Evolutionary conservation across 305 asterid genomes (phyloP).

Genomic region (Rubia peregrina): DNA sequence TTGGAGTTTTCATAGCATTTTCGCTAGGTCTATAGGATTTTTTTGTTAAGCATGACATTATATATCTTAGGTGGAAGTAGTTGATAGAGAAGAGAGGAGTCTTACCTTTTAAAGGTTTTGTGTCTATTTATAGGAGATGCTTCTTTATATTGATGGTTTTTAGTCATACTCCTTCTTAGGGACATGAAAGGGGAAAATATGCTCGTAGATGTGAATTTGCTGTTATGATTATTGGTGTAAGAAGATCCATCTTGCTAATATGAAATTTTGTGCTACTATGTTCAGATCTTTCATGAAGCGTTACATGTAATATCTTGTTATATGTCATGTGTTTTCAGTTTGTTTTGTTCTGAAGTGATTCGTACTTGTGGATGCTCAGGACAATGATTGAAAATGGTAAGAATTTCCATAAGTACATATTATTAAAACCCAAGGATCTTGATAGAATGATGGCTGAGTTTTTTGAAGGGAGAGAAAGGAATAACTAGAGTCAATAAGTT

Average conservation of each 20-base stretch:
- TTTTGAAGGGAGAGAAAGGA: slow-evolving; percentile 87
- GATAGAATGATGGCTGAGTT: slow-evolving; percentile 93
- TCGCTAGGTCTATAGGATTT: no score
- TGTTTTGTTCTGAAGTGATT: background rate
- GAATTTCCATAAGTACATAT: slow-evolving; percentile 80
- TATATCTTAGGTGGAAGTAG: no score
- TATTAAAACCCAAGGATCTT: slow-evolving; percentile 68
- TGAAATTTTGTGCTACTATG: no score
- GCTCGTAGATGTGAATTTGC: no score
- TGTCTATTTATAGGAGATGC: background rate
- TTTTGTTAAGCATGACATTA: no score
- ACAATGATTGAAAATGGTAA: slow-evolving; percentile 80
- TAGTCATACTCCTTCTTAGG: background rate
- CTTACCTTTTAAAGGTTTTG: no score
- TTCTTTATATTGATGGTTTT: slow-evolving; percentile 21
- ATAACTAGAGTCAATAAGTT: slow-evolving; percentile 33
- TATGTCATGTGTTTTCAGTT: background rate
- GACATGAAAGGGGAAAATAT: no score
- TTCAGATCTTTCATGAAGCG: slow-evolving; percentile 79
- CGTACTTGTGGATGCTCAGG: slow-evolving; percentile 31
- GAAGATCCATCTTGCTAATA: no score
- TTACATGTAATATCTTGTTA: slow-evolving; percentile 46
- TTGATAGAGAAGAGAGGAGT: no score
- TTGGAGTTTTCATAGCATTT: no score
- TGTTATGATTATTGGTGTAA: no score